phyloP scores from a whole-genome alignment of 805 yeast species.

The Myxozyma mucilagina region DNA sequence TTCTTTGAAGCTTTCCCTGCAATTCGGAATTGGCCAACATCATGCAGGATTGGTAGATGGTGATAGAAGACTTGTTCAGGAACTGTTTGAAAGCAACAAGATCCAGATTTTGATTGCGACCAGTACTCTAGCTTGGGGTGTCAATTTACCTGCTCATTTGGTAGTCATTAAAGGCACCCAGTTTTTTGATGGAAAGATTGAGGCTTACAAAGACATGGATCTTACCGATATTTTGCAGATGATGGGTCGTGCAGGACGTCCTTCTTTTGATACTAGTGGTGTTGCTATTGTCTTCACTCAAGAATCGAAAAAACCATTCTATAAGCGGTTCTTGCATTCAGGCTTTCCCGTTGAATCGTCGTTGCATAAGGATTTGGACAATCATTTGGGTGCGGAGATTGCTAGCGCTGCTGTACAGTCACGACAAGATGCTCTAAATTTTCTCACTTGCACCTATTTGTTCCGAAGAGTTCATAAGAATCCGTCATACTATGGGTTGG shows the following conservation, averaged over 20 bases:
- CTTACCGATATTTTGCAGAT: slow-evolving; percentile 77
- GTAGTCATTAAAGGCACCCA: slow-evolving; percentile 78
- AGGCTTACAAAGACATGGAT: slow-evolving; percentile 77
- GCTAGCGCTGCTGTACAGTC: slow-evolving; percentile 65
- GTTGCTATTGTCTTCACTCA: slow-evolving; percentile 75
- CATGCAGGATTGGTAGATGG: slow-evolving; percentile 79
- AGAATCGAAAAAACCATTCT: slow-evolving; percentile 70
- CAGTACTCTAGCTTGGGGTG: slow-evolving; percentile 87
- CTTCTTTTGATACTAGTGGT: slow-evolving; percentile 77
- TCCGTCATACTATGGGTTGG: slow-evolving; percentile 75
- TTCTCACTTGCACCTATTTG: slow-evolving; percentile 73
- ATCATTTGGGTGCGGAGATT: slow-evolving; percentile 80
- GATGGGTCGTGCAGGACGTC: slow-evolving; percentile 88
- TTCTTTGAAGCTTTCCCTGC: slow-evolving; percentile 68
- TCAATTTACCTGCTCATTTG: slow-evolving; percentile 75
- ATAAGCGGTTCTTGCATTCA: slow-evolving; percentile 72
- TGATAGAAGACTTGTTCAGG: slow-evolving; percentile 70
- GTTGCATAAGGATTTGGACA: slow-evolving; percentile 70
- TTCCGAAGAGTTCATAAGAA: slow-evolving; percentile 73
- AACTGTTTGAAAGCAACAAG: slow-evolving; percentile 66
- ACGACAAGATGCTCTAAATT: slow-evolving; percentile 71
- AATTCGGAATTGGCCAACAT: slow-evolving; percentile 78
- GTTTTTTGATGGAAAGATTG: slow-evolving; percentile 57
- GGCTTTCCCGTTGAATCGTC: slow-evolving; percentile 86
- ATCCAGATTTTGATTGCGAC: slow-evolving; percentile 75